phyloP scores from a whole-genome alignment of 208 protist species.

The Jaenimonas drosophilae region DNA sequence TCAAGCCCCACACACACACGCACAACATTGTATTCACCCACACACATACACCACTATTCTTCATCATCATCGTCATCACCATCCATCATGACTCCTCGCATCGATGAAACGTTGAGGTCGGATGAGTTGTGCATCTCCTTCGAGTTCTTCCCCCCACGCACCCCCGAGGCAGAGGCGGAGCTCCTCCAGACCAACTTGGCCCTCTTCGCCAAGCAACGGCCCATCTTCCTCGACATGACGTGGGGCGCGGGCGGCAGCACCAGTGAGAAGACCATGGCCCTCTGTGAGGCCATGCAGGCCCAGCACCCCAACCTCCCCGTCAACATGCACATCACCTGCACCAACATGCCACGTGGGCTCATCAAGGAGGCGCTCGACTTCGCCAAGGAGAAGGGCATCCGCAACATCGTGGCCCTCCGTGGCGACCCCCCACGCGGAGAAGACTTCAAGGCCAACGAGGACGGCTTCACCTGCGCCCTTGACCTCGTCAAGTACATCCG shows the following conservation, averaged over 20 bases:
- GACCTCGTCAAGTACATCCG: conserved; percentile 94
- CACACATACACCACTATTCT: too few relatives aligned
- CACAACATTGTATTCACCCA: too few relatives aligned
- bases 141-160: conserved; percentile 95
- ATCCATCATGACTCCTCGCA: conserved; percentile 12
- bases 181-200: conserved; percentile 70
- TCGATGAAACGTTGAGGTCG: conserved; percentile 16
- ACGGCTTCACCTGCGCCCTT: conserved; percentile 84
- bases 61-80: neutral
- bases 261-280: conserved; percentile 51
- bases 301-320: conserved; percentile 39
- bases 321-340: conserved; percentile 94
- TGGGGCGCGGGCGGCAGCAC: conserved; percentile 94
- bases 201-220: conserved; percentile 68
- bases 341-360: conserved; percentile 78
- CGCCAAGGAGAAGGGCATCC: conserved; percentile 81
- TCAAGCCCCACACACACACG: too few relatives aligned
- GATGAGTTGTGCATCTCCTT: conserved; percentile 86
- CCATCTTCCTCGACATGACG: conserved; percentile 94
- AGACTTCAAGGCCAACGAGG: conserved; percentile 38
- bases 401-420: conserved; percentile 95
- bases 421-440: conserved; percentile 72
- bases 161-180: conserved; percentile 75
- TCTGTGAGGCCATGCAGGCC: conserved; percentile 86
- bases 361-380: conserved; percentile 70